Evolutionary conservation across 2,329 filamentous ascomycete species (phyloP).

Genomic region (Hymenoscyphus scutula): DNA sequence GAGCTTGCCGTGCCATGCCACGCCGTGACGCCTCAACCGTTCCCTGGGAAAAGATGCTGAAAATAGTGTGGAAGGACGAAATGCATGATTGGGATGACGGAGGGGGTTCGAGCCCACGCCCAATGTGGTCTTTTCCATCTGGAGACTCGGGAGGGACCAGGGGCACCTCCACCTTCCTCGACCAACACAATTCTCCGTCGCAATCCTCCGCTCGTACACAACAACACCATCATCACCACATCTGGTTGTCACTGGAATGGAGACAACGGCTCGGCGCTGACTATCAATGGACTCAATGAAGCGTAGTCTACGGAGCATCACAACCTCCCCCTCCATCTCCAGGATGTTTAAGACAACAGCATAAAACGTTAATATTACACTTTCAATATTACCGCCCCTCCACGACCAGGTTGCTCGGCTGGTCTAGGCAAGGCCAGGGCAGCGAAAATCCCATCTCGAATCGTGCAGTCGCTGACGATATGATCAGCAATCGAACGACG

Average conservation of each 20-base stretch:
- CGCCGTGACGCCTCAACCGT: constrained; percentile 3
- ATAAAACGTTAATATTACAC: constrained; percentile 21
- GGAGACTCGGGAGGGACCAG: not conserved
- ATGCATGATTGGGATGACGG: constrained; percentile 1
- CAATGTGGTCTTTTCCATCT: not conserved
- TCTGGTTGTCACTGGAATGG: not conserved
- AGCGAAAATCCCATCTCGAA: constrained; percentile 10
- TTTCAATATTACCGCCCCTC: constrained; percentile 17
- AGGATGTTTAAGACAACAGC: constrained; percentile 12
- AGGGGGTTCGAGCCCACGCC: not conserved
- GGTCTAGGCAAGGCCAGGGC: constrained; percentile 5
- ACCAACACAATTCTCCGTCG: not conserved
- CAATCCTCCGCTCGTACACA: not conserved
- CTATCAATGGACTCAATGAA: not conserved
- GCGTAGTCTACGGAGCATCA: too few relatives aligned
- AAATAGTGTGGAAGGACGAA: not conserved
- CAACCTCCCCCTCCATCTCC: not conserved
- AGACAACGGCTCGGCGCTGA: not conserved
- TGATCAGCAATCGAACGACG: not conserved
- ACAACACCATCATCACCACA: not conserved
- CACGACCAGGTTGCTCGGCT: not conserved
- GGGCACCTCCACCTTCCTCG: not conserved
- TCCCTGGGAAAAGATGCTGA: not conserved
- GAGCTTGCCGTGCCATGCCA: not conserved
- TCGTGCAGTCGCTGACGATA: constrained; percentile 10